Conservation (phyloP, 2,329 filamentous ascomycete species). For the Aspergillus spinulosporus region DNA sequence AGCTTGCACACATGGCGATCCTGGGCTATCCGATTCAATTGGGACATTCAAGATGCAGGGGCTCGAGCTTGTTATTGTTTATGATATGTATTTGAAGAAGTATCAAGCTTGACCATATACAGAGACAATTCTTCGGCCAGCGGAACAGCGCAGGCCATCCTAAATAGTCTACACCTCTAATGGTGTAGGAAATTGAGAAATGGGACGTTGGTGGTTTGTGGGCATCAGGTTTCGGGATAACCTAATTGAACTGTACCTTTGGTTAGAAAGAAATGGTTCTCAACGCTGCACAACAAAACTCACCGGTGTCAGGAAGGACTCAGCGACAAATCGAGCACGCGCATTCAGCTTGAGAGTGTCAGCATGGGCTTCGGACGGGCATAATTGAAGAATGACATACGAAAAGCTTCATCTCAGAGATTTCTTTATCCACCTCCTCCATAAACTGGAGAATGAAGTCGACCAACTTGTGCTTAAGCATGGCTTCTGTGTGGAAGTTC, state of each 20-base stretch:
- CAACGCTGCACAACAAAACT: conserved; percentile 23
- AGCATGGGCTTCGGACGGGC: conserved; percentile 3
- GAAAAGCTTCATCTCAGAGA: conserved; percentile 99
- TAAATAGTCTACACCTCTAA: conserved; percentile 28
- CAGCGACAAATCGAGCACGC: conserved; percentile 92
- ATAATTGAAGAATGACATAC: conserved; percentile 55
- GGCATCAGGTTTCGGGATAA: conserved; percentile 16
- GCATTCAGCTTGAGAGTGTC: conserved; percentile 74
- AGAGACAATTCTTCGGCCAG: conserved; percentile 14
- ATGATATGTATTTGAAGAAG: conserved; percentile 5
- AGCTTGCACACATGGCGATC: too few species aligned
- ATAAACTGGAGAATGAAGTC: conserved; percentile 99
- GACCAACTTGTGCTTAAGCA: conserved; percentile 98
- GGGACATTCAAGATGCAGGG: neutral
- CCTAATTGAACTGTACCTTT: conserved; percentile 25
- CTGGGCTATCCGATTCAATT: too few species aligned
- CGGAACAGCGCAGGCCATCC: conserved; percentile 23
- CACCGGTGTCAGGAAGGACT: conserved; percentile 96
- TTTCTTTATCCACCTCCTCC: conserved; percentile 99
- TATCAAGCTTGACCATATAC: conserved; percentile 15
- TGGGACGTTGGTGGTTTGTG: conserved; percentile 21
- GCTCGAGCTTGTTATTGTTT: neutral
- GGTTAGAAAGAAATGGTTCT: conserved; percentile 20
- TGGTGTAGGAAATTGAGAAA: conserved; percentile 2
- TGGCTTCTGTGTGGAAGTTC: conserved; percentile 97